Base-by-base conservation (phyloP, 2,329 filamentous ascomycete genomes). In the Ceratocystis alfenasii region DNA sequence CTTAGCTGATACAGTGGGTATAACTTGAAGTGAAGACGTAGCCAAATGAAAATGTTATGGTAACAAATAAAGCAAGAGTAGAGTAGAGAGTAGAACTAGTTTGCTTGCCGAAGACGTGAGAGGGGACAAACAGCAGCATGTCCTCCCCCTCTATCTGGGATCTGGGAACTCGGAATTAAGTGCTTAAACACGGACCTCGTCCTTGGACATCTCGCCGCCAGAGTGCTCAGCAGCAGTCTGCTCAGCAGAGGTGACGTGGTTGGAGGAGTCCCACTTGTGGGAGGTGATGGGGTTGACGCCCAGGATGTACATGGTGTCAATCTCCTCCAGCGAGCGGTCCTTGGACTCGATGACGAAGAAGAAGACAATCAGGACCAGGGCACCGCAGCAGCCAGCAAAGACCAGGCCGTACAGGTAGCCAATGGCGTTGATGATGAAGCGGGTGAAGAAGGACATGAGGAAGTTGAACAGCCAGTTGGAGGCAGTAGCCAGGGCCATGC, bases 331-430 rank as follows among this genome's bases (percentile, higher is more conserved):
- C 1, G 82, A 84, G 41, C 87, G 81, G 71, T 86, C 86, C 74
- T 87, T 86, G 68, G 82, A 86, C 76, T 90, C 87, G 71, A 86
- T 86, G 69, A 90, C 80, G 75, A 89, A 89, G 78, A 90, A 87
- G 78, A 86, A 90, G 67, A 90, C 86, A 62, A 89, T 79, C 20
- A 83, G 70, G 3, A 85, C 79, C 22, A 85, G 83, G 8, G 80
- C 79, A 66, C 83, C 81, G 72, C 85, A 85, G 73, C 85, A 88
- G 3, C 80, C 84, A 0, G 85, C 87, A 72, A 89, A 89, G 48
- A 90, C 82, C 67, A 89, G 83, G 41, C 87, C 87, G 72, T 88
- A 88, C 3, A 80, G 79, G 75, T 87, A 89, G 72, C 85, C 81
- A 70, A 90, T 89, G 20, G 80, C 77, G 36, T 81, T 79, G n/a